These are phyloP conservation scores for Fonsecaea pedrosoi DNA, from an alignment of 2,329 filamentous ascomycete species.

Conservation along the genomic window DNA sequence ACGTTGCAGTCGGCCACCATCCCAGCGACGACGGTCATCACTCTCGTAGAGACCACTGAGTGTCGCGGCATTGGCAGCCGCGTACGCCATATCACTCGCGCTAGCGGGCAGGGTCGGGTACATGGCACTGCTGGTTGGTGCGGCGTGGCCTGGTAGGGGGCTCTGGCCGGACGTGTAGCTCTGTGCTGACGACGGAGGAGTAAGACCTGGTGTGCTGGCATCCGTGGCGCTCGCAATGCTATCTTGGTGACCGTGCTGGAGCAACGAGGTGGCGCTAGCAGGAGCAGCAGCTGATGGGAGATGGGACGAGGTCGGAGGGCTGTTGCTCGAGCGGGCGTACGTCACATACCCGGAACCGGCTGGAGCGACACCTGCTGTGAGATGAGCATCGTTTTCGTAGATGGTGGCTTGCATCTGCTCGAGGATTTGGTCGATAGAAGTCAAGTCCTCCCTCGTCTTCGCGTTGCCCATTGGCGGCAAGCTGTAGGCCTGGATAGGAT, in stretches of 20 bases:
- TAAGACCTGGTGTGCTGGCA: constrained; percentile 66
- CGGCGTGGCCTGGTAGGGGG: constrained; percentile 50
- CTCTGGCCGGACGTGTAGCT: constrained; percentile 69
- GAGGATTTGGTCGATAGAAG: constrained; percentile 92
- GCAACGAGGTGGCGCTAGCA: constrained; percentile 40
- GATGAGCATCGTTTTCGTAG: constrained; percentile 87
- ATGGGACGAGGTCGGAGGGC: constrained; percentile 59
- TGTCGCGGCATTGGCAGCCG: constrained; percentile 66
- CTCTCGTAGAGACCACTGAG: constrained; percentile 66
- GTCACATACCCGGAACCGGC: constrained; percentile 70
- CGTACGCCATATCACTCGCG: constrained; percentile 60
- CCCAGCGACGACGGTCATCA: constrained; percentile 67
- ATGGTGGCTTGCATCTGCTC: constrained; percentile 96
- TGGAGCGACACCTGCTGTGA: constrained; percentile 79
- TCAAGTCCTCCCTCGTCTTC: constrained; percentile 89
- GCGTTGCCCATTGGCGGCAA: constrained; percentile 85
- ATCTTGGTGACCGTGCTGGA: constrained; percentile 38
- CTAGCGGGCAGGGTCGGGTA: constrained; percentile 69
- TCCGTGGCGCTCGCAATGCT: constrained; percentile 47
- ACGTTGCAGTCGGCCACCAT: constrained; percentile 65
- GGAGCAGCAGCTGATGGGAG: constrained; percentile 51
- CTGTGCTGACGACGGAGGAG: constrained; percentile 67
- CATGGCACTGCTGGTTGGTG: constrained; percentile 55
- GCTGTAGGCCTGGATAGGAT: constrained; percentile 77
- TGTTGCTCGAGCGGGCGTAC: constrained; percentile 60